These are phyloP conservation scores for Phytophthora aleatoria DNA, from an alignment of 352 stramenopile genomes.

Conservation along the genomic window DNA sequence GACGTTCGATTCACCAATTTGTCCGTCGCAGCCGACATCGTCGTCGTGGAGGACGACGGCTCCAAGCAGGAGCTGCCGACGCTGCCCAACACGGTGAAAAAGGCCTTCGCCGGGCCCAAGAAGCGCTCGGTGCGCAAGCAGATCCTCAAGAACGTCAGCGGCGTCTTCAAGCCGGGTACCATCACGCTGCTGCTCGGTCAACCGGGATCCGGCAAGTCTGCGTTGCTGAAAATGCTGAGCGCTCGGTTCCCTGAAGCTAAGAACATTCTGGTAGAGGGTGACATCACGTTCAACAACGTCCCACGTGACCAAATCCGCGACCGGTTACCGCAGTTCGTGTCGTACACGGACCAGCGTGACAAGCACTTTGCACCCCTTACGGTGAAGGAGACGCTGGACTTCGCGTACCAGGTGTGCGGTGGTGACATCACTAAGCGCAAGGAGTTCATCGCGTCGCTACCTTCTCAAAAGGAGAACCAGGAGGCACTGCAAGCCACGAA, in stretches of 20 bases:
- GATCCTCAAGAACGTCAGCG: background rate
- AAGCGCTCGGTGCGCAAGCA: background rate
- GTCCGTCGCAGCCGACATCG: constrained; percentile 39
- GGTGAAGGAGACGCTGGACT: constrained; percentile 6
- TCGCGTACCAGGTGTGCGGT: constrained; percentile 33
- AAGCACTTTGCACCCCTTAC: background rate
- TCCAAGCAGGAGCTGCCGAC: background rate
- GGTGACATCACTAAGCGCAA: constrained; percentile 28
- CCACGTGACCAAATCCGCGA: background rate
- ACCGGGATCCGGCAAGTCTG: background rate
- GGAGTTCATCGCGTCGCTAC: constrained; percentile 26
- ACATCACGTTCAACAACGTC: background rate
- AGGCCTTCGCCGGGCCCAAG: background rate
- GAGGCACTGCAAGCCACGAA: constrained; percentile 19
- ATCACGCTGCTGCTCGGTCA: background rate
- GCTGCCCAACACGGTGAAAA: background rate
- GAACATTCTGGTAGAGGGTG: background rate
- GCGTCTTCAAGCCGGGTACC: background rate
- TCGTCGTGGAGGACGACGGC: constrained; percentile 28
- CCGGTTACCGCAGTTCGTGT: background rate
- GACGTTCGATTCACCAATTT: constrained; percentile 54
- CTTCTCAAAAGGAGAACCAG: constrained; percentile 39
- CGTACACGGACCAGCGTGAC: background rate
- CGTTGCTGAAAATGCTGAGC: background rate
- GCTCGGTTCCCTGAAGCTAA: background rate